Evolutionary conservation across 768 basidiomycete genomes (phyloP), one percentile per base, ranked within the genome.

Genomic region (Sistotremastrum niveocremeum): DNA sequence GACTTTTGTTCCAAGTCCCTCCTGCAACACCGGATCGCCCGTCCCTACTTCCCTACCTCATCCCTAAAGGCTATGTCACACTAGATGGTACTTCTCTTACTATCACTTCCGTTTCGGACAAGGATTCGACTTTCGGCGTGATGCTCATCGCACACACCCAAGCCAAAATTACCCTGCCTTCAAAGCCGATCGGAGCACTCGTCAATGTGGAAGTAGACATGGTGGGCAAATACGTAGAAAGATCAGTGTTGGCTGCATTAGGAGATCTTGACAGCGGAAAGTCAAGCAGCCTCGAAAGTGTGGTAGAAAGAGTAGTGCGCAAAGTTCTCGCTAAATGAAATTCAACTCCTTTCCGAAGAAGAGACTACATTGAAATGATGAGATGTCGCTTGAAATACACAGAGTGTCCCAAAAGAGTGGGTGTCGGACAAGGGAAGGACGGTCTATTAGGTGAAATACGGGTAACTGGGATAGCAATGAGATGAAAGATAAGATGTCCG

Each of bases 121-220:
- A 55, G 29, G 56, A 68, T 49, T 60, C 76, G 36, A 75, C 66
- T 38, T 94, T 98, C 57, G 79, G 81, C 34, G 74, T 99, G 44
- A 98, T 98, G 93, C 76, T 99, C 52, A 93, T 99, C 63, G 77
- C 77, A 54, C 93, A 98, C 63, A 93, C 89, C 7, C 94, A 95
- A 59, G 66, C 79, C 55, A 89, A 81, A 63, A 81, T 97, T 47
- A 82, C 86, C 2, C 69, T 99, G 44, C 72, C 73, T 36, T 72
- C 65, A 50, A 99, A 98, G 62, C 52, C 55, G 3, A 60, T 84
- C 1, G 93, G 91, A 1, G 74, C 76, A 41, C 83, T 73, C 55
- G 91, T 98, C 44, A 99, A 99, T 57, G 74, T 99, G 49, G 95
- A 99, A 66, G 90, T 83, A 39, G 90, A 95, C 59, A 88, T 90